Evolutionary conservation across 805 yeast species (phyloP), one percentile per base, ranked within the genome.

Genomic region (Yamadazyma phyllophila): DNA sequence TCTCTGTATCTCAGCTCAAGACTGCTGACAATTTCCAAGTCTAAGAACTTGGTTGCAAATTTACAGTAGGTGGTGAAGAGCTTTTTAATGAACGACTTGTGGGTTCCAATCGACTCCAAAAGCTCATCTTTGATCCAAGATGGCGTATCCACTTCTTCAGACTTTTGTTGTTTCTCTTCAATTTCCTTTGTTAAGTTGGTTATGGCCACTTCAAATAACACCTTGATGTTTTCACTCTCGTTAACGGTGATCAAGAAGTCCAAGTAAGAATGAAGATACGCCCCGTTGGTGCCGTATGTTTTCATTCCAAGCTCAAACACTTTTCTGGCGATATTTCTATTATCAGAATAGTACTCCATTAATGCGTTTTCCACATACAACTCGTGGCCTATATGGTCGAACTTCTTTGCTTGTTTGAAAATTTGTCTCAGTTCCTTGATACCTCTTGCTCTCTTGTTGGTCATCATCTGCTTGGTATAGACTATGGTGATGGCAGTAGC

Each of bases 271-370:
- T 75, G 71, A 29, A 89, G 73, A 59, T 82, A 91, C 17, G 74
- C 78, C 4, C 85, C 84, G 50, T 81, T 70, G 12, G 65, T 77
- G 11, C 73, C 64, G 31, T 71, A 79, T 37, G 67, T 59, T 59
- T 81, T 87, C 69, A 88, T 69, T 7, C 95, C 97, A 36, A 88
- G 63, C 50, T 87, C 95, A 61, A 88, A 84, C 14, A 91, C 82
- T 58, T 83, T 83, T 42, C 77, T 69, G 0, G 97, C 91, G 37
- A 87, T 81, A 44, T 80, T 82, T 17, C 76, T 67, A 49, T 83
- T 85, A 48, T 79, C 83, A 48, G 83, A 74, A 54, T 80, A 81
- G 54, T 78, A 82, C 59, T 92, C 99, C 70, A 90, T 73, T 59
- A 80, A 70, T 0, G 97, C 96, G 57, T 86, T 85, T 48, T 88